phyloP scores from a whole-genome alignment of 2,329 filamentous ascomycete species.

The Xylariaceae sp. region DNA sequence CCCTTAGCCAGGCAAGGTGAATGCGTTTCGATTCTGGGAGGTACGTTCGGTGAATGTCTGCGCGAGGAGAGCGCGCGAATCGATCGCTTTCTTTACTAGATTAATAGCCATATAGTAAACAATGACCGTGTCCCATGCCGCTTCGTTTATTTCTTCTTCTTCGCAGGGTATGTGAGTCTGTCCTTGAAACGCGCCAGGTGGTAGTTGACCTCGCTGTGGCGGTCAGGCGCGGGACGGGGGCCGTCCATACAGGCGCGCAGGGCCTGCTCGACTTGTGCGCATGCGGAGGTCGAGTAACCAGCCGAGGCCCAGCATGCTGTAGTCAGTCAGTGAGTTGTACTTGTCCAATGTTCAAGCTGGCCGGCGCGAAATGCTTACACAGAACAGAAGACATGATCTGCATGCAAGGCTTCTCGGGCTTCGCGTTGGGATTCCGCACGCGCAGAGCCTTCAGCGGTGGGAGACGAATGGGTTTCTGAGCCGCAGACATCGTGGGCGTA shows the following conservation, averaged over 20 bases:
- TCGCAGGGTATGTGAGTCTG: constrained; percentile 57
- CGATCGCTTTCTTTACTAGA: not conserved
- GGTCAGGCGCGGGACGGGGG: constrained; percentile 47
- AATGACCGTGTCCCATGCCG: not conserved
- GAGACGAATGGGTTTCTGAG: constrained; percentile 50
- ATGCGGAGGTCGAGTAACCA: constrained; percentile 59
- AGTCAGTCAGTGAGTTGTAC: constrained; percentile 1
- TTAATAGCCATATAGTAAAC: not conserved
- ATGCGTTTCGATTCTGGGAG: not conserved
- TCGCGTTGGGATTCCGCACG: constrained; percentile 48
- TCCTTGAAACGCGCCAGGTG: constrained; percentile 75
- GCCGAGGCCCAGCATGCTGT: constrained; percentile 79
- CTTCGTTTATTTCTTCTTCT: constrained; percentile 37
- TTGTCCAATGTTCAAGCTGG: not conserved
- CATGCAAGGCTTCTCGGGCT: constrained; percentile 49
- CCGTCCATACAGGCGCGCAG: constrained; percentile 74
- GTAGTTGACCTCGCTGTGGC: constrained; percentile 85
- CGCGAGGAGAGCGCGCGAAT: not conserved
- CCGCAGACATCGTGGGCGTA: constrained; percentile 37
- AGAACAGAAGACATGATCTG: constrained; percentile 54
- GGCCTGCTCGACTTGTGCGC: constrained; percentile 53
- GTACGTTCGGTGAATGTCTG: not conserved
- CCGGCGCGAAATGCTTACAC: constrained; percentile 34
- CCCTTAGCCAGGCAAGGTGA: no score
- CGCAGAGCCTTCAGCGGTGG: constrained; percentile 52